These are phyloP conservation scores for Mycosphaerella arachidis DNA, from an alignment of 2,329 filamentous ascomycete species.

Conservation along the genomic window DNA sequence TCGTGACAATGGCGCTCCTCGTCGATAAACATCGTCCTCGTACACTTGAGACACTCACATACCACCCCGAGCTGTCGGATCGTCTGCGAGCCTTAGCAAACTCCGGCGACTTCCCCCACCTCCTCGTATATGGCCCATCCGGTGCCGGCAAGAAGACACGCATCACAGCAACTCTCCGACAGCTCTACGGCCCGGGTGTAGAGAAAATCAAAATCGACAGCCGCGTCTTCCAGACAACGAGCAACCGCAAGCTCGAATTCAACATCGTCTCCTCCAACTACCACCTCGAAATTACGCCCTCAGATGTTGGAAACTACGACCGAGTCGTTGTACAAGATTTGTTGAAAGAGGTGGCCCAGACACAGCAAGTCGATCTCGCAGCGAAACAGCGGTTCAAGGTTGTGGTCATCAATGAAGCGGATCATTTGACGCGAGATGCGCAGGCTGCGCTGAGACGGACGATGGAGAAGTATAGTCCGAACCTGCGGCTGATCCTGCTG, in stretches of 20 bases:
- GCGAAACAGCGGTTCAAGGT: slow-evolving; percentile 96
- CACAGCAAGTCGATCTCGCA: slow-evolving; percentile 91
- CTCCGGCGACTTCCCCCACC: slow-evolving; percentile 95
- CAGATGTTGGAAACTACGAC: slow-evolving; percentile 94
- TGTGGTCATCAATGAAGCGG: slow-evolving; percentile 97
- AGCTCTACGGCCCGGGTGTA: slow-evolving; percentile 92
- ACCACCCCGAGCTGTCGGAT: slow-evolving; percentile 83
- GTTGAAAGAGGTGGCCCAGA: slow-evolving; percentile 96
- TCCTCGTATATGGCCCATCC: slow-evolving; percentile 93
- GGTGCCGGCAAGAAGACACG: slow-evolving; percentile 97
- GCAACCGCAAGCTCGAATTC: slow-evolving; percentile 97
- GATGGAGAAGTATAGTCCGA: slow-evolving; percentile 99
- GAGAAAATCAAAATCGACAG: slow-evolving; percentile 99
- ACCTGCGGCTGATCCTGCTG: slow-evolving; percentile 82
- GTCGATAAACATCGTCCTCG: slow-evolving; percentile 66
- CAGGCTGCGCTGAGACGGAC: slow-evolving; percentile 91
- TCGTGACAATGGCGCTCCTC: slow-evolving; percentile 54
- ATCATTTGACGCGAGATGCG: slow-evolving; percentile 87
- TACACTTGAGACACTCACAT: slow-evolving; percentile 73
- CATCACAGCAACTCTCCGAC: slow-evolving; percentile 90
- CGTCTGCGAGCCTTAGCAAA: slow-evolving; percentile 83
- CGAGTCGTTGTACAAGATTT: slow-evolving; percentile 93
- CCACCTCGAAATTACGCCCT: slow-evolving; percentile 96
- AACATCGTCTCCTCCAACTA: slow-evolving; percentile 97
- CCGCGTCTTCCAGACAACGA: slow-evolving; percentile 86